phyloP scores from a whole-genome alignment of 108 stramenopile genomes.

The Chaetoceros muelleri region DNA sequence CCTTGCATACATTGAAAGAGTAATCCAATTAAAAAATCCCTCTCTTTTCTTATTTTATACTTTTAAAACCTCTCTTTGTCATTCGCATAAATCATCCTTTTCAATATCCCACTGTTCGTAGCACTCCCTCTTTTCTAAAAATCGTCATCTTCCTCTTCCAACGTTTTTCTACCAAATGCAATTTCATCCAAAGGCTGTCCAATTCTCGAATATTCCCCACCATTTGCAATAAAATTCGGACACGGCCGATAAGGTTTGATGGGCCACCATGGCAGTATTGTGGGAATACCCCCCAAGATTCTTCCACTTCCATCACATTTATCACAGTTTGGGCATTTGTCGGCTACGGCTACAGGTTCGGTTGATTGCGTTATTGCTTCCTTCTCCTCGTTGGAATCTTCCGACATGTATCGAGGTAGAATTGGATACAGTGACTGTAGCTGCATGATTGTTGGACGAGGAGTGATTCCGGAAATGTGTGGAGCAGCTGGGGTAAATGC shows the following conservation, averaged over 20 bases:
- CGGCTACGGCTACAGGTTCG: slow-evolving; percentile 12
- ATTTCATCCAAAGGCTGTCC: slow-evolving; percentile 79
- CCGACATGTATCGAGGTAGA: slow-evolving; percentile 1
- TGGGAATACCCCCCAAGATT: slow-evolving; percentile 72
- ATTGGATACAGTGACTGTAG: too few species aligned
- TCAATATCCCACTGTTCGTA: too few species aligned
- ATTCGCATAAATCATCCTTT: too few species aligned
- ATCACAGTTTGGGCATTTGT: slow-evolving; percentile 77
- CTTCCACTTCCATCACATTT: slow-evolving; percentile 76
- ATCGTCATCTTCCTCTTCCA: not conserved
- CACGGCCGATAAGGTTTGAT: slow-evolving; percentile 87
- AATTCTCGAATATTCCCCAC: slow-evolving; percentile 52
- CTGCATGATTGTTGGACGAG: too few species aligned
- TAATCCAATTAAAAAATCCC: too few species aligned
- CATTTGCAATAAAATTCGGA: slow-evolving; percentile 71
- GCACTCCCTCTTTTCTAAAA: not conserved
- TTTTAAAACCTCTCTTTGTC: too few species aligned
- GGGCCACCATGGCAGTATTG: slow-evolving; percentile 70
- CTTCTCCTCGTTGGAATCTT: not conserved
- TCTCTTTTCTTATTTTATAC: too few species aligned
- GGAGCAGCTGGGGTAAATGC: too few species aligned
- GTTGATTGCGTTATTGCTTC: not conserved
- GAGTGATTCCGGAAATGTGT: too few species aligned
- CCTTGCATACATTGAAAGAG: too few species aligned
- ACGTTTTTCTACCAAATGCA: slow-evolving; percentile 62